Evolutionary conservation across 2,329 filamentous ascomycete genomes (phyloP), one percentile per base, ranked within the genome.

Genomic region (Pezicula rhizophila): DNA sequence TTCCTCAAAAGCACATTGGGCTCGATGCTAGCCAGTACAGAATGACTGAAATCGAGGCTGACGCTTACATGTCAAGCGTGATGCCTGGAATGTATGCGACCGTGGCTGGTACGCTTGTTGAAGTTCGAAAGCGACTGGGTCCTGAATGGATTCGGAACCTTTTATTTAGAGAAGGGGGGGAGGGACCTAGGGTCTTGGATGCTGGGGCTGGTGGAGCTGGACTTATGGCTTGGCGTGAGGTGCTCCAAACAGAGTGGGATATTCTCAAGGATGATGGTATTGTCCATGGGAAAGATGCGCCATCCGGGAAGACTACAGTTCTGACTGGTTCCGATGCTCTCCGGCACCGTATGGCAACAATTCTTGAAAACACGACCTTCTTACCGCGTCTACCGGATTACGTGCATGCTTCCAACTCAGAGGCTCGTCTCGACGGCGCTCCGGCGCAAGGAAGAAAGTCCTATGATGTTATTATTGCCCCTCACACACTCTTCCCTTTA

Each of bases 331-430:
- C 89, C 0, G 80, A 89, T 53, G 71, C 81, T 2, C 73, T 99
- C 25, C 82, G 90, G 15, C 75, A 87, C 48, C 85, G 90, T 28
- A 75, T 89, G 20, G 89, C 89, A 56, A 75, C 73, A 15, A 79
- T 97, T 54, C 72, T 99, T 11, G 78, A 95, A 34, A 85, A 96
- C 64, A 97, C 93, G 0, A 95, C 87, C 0, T 96, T 99, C 63
- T 75, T 99, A 7, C 91, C 92, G 7, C 83, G 91, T 4, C 71
- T 97, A n/a, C 93, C 93, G 0, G 89, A 97, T 61, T 90, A 92
- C 55, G 68, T 89, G 23, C 84, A 85, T 62, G 78, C 80, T 1
- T 73, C 77, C 18, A 73, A 83, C 50, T 79, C 79, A 43, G 73
- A 77, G 8, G 75, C 79, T 15, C 76, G 78, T 33, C 64, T 88